Conservation (phyloP, 2,329 filamentous ascomycete genomes). For the Westerdykella ornata region DNA sequence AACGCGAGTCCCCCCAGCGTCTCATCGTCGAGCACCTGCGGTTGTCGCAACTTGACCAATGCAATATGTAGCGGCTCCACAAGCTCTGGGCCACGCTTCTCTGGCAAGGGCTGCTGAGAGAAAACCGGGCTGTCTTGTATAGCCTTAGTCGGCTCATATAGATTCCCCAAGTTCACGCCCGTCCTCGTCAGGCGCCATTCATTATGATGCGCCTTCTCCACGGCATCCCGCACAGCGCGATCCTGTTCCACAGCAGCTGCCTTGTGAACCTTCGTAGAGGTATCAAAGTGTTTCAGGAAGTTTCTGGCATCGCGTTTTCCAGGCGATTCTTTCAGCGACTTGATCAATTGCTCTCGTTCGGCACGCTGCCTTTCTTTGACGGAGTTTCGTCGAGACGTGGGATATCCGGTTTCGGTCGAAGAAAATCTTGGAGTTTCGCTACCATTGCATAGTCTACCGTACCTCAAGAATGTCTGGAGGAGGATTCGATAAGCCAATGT, state of each 20-base stretch:
- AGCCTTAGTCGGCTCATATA: constrained; percentile 54
- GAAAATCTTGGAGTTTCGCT: constrained; percentile 1
- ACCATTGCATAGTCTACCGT: constrained; percentile 15
- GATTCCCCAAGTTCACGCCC: constrained; percentile 55
- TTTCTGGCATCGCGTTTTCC: constrained; percentile 89
- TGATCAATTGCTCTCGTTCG: constrained; percentile 34
- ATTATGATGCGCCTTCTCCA: constrained; percentile 24
- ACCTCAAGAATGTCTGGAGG: constrained; percentile 11
- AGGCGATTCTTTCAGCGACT: constrained; percentile 72
- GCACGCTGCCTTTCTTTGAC: constrained; percentile 34
- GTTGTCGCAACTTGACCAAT: constrained; percentile 73
- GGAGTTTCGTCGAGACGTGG: constrained; percentile 16
- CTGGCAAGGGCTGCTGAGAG: constrained; percentile 46
- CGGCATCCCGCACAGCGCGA: constrained; percentile 13
- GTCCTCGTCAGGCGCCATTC: constrained; percentile 35
- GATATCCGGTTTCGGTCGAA: background rate
- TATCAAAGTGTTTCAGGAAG: constrained; percentile 79
- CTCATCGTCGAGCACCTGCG: constrained; percentile 62
- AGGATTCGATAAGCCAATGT: constrained; percentile 5
- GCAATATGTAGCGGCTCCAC: constrained; percentile 63
- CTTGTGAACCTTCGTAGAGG: constrained; percentile 14
- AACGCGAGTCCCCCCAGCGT: constrained; percentile 69
- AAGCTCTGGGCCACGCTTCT: constrained; percentile 20
- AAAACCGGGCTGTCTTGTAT: constrained; percentile 57
- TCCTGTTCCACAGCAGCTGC: constrained; percentile 5